A percentile compares a stretch with the other conserved stretches of the same genome.
phyloP scores from a whole-genome alignment of 2,329 filamentous ascomycete genomes.

The Paraconiothyrium brasiliense region DNA sequence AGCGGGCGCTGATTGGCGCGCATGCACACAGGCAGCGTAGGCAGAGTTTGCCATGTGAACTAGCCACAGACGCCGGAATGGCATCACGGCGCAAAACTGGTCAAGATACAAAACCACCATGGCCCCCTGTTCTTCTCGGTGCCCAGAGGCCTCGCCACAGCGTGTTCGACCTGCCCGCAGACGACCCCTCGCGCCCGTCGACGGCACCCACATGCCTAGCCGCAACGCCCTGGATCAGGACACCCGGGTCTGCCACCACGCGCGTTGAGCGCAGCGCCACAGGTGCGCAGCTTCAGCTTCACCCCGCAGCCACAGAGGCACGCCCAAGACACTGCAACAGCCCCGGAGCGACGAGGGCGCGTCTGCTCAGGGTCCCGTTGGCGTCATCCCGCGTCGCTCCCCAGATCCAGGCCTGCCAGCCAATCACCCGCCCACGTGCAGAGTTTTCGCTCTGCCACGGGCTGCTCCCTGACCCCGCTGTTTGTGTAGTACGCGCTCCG shows the following conservation, averaged over 20 bases:
- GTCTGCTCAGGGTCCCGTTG: not conserved
- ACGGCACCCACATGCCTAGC: not conserved
- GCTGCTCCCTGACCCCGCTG: conserved; percentile 29
- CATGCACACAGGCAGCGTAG: not conserved
- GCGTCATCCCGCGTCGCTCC: conserved; percentile 3
- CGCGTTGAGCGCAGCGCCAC: conserved; percentile 9
- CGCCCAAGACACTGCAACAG: too few species aligned
- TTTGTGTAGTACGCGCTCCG: not conserved
- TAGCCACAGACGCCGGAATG: conserved; percentile 1
- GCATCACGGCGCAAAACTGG: not conserved
- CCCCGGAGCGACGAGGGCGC: too few species aligned
- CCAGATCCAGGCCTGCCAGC: not conserved
- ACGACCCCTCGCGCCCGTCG: not conserved
- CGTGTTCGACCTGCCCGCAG: not conserved
- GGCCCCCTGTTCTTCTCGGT: not conserved
- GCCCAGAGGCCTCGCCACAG: not conserved
- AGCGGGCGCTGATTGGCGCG: conserved; percentile 11
- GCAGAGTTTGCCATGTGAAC: conserved; percentile 6
- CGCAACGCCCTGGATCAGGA: not conserved
- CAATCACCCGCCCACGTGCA: conserved; percentile 39
- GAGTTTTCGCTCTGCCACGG: conserved; percentile 30
- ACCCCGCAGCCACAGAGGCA: not conserved
- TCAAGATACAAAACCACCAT: conserved; percentile 2
- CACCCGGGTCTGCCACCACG: not conserved
- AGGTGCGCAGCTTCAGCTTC: not conserved